These are phyloP conservation scores for Pisolithus tinctorius DNA, from an alignment of 768 basidiomycete genomes.

Conservation along the genomic window DNA sequence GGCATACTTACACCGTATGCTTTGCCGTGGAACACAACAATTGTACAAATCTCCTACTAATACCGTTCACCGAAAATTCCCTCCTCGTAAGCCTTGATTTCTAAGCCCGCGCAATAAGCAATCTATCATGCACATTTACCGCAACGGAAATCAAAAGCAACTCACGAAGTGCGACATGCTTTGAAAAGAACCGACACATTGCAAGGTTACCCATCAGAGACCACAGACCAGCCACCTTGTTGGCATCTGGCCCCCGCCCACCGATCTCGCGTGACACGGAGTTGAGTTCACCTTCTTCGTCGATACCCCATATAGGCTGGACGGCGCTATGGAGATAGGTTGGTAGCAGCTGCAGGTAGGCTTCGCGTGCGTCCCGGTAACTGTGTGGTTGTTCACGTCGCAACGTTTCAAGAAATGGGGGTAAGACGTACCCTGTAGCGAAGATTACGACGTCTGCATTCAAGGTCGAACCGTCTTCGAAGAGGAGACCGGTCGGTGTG, in stretches of 20 bases:
- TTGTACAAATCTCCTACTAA: not conserved
- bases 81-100: slow-evolving; percentile 65
- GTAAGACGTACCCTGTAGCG: slow-evolving; percentile 38
- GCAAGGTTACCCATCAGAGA: slow-evolving; percentile 59
- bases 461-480: slow-evolving; percentile 36
- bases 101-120: slow-evolving; percentile 24
- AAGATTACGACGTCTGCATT: slow-evolving; percentile 45
- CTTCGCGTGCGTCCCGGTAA: slow-evolving; percentile 10
- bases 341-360: slow-evolving; percentile 17
- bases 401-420: not conserved
- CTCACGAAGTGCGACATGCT: slow-evolving; percentile 59
- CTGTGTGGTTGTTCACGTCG: slow-evolving; percentile 8
- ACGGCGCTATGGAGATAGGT: slow-evolving; percentile 14
- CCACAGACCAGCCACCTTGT: slow-evolving; percentile 36
- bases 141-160: slow-evolving; percentile 8
- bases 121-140: not conserved
- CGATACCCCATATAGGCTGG: slow-evolving; percentile 23
- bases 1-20: too few relatives aligned
- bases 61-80: slow-evolving; percentile 29
- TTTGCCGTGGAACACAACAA: not conserved
- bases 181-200: slow-evolving; percentile 59
- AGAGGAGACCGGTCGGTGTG: slow-evolving; percentile 33
- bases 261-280: slow-evolving; percentile 41
- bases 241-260: slow-evolving; percentile 16
- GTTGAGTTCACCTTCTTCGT: slow-evolving; percentile 25